Base-by-base conservation (phyloP, 1,284 basidiomycete genomes). In the Trametes sp. region DNA sequence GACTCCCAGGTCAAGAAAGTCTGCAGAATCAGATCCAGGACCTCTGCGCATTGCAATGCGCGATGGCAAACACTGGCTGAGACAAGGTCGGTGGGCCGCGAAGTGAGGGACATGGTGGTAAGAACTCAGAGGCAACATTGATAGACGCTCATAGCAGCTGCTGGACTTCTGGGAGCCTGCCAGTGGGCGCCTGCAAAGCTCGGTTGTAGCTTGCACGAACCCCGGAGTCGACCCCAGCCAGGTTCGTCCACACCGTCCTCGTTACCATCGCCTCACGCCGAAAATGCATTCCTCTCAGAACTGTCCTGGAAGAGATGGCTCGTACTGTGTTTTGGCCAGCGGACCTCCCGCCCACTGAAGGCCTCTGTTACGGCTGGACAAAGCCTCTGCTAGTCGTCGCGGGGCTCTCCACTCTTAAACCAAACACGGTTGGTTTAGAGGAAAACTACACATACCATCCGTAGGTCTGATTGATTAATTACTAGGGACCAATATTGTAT, bases 321-420 rank as follows among this genome's bases (percentile, higher is more conserved):
- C 45, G 11, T 16, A 49, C 19, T 9, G 65, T 69, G 2, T 56
- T 72, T 1, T 71, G 70, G 66, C 71, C 71, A 7, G 57, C 63
- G 16, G 67, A 69, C 48, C 23, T 71, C 31, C 13, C 38, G 13
- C 35, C 46, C 4, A 24, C 21, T 5, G 36, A 48, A 13, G 71
- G 73, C 6, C 65, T 66, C 28, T 64, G 65, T 54, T 72, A 70
- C 41, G 73, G 73, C 33, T 74, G 73, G 73, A 44, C 28, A 7
- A 28, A 31, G 14, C 70, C 73, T 1, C 50, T 73, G 26, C 48
- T 70, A 19, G 67, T 68, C 29, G 66, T 73, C 2, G 71, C 68
- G 8, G 71, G 71, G 4, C 59, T 72, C 72, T 16, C 50, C 68
- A 14, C 33, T 23, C 19, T 24, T 13, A 14, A 36, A 14, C 24